A percentile compares a stretch with the other conserved stretches of the same genome.
Evolutionary conservation across 2,329 filamentous ascomycete genomes (phyloP).

Genomic region (Pseudogymnoascus sp.): DNA sequence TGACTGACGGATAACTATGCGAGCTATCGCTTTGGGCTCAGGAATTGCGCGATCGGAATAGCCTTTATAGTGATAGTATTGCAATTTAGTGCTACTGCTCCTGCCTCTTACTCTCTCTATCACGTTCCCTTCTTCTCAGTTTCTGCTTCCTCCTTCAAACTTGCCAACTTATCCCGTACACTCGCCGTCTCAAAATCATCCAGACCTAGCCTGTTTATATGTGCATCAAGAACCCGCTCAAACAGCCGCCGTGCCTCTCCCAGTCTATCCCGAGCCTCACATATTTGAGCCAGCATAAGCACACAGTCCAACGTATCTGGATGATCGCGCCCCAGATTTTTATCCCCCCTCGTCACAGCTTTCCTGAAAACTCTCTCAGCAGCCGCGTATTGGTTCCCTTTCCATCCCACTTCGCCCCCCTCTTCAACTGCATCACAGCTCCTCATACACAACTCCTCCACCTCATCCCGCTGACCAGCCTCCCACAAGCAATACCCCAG

Average conservation of each 20-base stretch:
- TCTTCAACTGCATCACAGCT: background rate
- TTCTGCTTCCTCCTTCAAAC: background rate
- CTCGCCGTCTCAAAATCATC: background rate
- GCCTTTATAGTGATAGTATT: background rate
- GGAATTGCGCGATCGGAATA: background rate
- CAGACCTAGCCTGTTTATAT: background rate
- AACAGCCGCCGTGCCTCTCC: background rate
- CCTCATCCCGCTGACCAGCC: background rate
- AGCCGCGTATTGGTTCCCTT: background rate
- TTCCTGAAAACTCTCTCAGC: background rate
- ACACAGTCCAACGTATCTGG: background rate
- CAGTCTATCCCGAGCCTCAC: background rate
- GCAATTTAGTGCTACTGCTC: background rate
- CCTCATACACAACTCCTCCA: background rate
- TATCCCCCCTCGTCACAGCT: background rate
- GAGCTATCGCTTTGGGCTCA: background rate
- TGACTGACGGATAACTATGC: background rate
- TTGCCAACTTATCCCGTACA: background rate
- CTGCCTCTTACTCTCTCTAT: background rate
- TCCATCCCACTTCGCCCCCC: background rate
- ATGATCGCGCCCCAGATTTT: background rate
- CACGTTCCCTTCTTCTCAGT: background rate
- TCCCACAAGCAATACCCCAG: background rate
- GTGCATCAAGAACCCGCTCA: background rate
- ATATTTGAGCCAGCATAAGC: background rate